These are phyloP conservation scores for Cutaneotrichosporon spelunceum DNA, from an alignment of 1,284 basidiomycete species.

Conservation along the genomic window DNA sequence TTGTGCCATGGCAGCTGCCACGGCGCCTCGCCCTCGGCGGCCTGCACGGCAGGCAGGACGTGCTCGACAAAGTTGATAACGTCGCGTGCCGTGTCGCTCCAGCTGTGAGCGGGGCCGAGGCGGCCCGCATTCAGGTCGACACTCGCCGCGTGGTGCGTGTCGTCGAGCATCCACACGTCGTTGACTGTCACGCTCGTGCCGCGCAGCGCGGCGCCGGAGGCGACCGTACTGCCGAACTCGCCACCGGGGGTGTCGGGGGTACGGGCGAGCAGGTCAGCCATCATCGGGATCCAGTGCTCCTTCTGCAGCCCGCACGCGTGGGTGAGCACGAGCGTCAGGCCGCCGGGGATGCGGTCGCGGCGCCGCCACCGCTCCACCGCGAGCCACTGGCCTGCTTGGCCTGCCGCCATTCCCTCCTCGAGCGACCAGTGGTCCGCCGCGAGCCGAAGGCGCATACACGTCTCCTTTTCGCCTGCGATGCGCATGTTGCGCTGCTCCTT, in stretches of 20 bases:
- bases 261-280: slow-evolving; percentile 53
- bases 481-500: slow-evolving; percentile 40
- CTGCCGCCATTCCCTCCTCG: slow-evolving; percentile 24
- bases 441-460: slow-evolving; percentile 2
- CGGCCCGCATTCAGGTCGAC: slow-evolving; percentile 61
- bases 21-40: background rate
- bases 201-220: slow-evolving; percentile 4
- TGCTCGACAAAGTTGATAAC: slow-evolving; percentile 50
- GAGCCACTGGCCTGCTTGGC: slow-evolving; percentile 48
- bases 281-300: slow-evolving; percentile 65
- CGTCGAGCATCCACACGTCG: slow-evolving; percentile 77
- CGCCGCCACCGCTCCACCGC: slow-evolving; percentile 29
- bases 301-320: slow-evolving; percentile 82
- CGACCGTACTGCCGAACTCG: slow-evolving; percentile 12
- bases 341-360: slow-evolving; percentile 33
- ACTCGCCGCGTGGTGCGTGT: slow-evolving; percentile 72
- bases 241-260: background rate
- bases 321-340: slow-evolving; percentile 66
- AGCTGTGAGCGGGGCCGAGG: slow-evolving; percentile 50
- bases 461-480: slow-evolving; percentile 16
- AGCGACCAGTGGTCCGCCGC: slow-evolving; percentile 18
- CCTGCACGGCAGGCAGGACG: slow-evolving; percentile 45
- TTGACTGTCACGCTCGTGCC: slow-evolving; percentile 53
- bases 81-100: slow-evolving; percentile 51
- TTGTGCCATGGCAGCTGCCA: slow-evolving; percentile 52